A percentile compares a stretch with the other conserved stretches of the same genome.
phyloP scores from a whole-genome alignment of 2,329 filamentous ascomycete species.

The Pseudogymnoascus sp. region DNA sequence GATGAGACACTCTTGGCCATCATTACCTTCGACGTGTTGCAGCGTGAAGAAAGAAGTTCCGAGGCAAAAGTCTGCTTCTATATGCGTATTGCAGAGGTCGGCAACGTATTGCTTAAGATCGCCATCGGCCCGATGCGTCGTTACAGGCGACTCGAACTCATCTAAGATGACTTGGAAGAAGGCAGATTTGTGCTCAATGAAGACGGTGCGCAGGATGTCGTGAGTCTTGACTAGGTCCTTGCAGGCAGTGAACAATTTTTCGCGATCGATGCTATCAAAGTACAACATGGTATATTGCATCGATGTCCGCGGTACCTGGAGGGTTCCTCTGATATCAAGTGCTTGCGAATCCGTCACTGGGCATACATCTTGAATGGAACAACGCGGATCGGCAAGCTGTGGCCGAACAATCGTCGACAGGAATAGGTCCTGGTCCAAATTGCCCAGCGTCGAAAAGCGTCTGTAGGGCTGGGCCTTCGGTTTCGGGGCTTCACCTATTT shows the following conservation, averaged over 20 bases:
- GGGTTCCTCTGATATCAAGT: conserved; percentile 34
- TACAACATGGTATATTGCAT: conserved; percentile 32
- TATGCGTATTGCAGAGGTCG: conserved; percentile 28
- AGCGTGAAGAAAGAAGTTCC: conserved; percentile 32
- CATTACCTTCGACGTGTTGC: conserved; percentile 17
- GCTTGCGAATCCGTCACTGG: conserved; percentile 33
- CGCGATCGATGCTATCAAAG: conserved; percentile 25
- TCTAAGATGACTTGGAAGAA: conserved; percentile 30
- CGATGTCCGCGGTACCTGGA: conserved; percentile 27
- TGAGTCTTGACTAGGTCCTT: conserved; percentile 23
- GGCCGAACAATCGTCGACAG: conserved; percentile 29
- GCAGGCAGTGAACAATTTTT: conserved; percentile 25
- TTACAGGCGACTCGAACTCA: conserved; percentile 26
- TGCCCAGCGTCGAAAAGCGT: conserved; percentile 30
- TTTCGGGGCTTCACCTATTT: conserved; percentile 21
- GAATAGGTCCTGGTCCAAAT: conserved; percentile 27
- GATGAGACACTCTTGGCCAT: conserved; percentile 28
- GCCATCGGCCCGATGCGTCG: conserved; percentile 19
- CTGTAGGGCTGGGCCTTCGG: conserved; percentile 22
- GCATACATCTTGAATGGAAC: conserved; percentile 31
- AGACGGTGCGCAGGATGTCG: conserved; percentile 32
- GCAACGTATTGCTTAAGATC: conserved; percentile 27
- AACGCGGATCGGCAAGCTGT: conserved; percentile 29
- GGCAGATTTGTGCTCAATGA: conserved; percentile 28
- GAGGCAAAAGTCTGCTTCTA: conserved; percentile 29